phyloP scores from a whole-genome alignment of 2,329 filamentous ascomycete genomes.

The Aureobasidium sp. region DNA sequence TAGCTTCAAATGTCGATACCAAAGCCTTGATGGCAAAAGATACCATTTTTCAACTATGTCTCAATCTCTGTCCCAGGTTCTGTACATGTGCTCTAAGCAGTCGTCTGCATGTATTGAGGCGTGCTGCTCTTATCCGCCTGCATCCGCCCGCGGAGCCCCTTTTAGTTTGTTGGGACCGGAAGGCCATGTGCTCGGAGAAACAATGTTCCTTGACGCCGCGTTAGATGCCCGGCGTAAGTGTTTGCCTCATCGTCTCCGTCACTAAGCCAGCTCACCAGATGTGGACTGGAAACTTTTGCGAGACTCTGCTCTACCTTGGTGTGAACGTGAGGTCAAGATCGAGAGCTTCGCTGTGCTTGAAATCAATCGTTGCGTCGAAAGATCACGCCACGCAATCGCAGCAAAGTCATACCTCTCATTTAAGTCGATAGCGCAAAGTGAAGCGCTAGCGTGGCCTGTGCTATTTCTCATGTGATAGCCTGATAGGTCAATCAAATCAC shows the following conservation, averaged over 20 bases:
- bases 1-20: constrained; percentile 7
- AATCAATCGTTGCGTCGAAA: too few relatives aligned
- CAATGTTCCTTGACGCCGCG: constrained; percentile 2
- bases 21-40: neutral
- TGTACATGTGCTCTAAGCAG: neutral
- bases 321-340: too few relatives aligned
- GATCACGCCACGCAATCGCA: neutral
- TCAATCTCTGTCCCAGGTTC: neutral
- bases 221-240: neutral
- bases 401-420: neutral
- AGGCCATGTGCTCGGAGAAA: neutral
- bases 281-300: too few relatives aligned
- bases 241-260: too few relatives aligned
- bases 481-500: neutral
- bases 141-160: neutral
- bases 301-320: too few relatives aligned
- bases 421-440: constrained; percentile 5
- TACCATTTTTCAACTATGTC: neutral
- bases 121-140: neutral
- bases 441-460: constrained; percentile 9
- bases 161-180: neutral
- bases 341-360: too few relatives aligned
- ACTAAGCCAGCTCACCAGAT: too few relatives aligned
- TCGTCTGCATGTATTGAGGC: neutral
- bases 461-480: constrained; percentile 3